Conservation (phyloP, 2,329 filamentous ascomycete genomes). For the Trichoderma brevicompactum region DNA sequence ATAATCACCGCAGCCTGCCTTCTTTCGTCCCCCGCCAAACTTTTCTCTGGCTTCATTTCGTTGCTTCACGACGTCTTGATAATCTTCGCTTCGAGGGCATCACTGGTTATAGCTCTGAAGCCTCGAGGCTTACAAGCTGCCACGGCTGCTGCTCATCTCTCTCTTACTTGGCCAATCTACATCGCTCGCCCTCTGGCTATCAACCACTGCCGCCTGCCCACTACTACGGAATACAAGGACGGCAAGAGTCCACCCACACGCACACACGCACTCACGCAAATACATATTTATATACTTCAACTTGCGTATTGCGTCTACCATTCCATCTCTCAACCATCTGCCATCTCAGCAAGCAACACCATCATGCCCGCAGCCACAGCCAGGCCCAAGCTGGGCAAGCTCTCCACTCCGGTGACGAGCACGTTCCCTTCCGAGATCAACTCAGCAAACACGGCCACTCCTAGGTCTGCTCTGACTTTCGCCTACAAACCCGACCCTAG, state of each 20-base stretch:
- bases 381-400: constrained; percentile 65
- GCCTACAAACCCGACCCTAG: constrained; percentile 49
- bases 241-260: constrained; percentile 21
- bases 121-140: constrained; percentile 27
- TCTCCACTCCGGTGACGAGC: constrained; percentile 65
- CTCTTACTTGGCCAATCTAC: not conserved
- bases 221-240: not conserved
- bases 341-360: constrained; percentile 32
- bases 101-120: constrained; percentile 20
- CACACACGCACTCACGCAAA: not conserved
- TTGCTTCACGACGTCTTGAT: constrained; percentile 5
- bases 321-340: constrained; percentile 18
- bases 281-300: not conserved
- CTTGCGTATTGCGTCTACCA: not conserved
- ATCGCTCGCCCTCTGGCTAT: constrained; percentile 7
- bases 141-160: constrained; percentile 18
- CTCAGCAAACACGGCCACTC: constrained; percentile 69
- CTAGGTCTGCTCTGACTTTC: constrained; percentile 57
- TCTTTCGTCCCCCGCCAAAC: constrained; percentile 25
- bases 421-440: constrained; percentile 65
- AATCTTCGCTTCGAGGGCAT: constrained; percentile 15
- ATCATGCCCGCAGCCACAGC: constrained; percentile 52
- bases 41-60: constrained; percentile 30
- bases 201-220: constrained; percentile 5
- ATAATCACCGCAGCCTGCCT: constrained; percentile 30